phyloP scores from a whole-genome alignment of 352 stramenopile genomes.

The Phytopythium mirpurense region DNA sequence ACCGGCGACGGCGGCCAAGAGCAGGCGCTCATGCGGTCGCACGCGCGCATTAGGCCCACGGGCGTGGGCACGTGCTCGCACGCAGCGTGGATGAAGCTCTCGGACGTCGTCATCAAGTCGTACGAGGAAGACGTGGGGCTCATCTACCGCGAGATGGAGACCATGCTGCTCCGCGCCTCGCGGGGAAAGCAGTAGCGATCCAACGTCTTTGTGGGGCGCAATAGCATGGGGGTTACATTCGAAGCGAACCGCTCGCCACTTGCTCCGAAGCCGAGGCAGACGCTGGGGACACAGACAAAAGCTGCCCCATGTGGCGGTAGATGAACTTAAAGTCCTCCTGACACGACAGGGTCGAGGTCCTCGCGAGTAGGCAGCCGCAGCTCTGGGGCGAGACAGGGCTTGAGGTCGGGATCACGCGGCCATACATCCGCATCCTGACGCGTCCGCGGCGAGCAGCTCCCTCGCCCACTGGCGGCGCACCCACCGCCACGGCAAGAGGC shows the following conservation, averaged over 20 bases:
- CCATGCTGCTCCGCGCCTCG: conserved; percentile 20
- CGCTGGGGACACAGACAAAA: conserved; percentile 6
- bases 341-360: conserved; percentile 16
- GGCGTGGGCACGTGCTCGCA: background rate
- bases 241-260: background rate
- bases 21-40: conserved; percentile 18
- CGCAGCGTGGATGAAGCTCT: background rate
- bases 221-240: too few species aligned
- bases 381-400: background rate
- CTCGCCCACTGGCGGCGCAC: background rate
- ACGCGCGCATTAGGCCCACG: conserved; percentile 20
- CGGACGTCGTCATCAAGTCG: conserved; percentile 22
- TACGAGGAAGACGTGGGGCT: conserved; percentile 32
- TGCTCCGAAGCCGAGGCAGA: background rate
- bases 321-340: conserved; percentile 32
- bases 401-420: background rate
- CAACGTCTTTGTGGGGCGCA: too few species aligned
- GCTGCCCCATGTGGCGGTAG: conserved; percentile 24
- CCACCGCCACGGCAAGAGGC: background rate
- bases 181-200: background rate
- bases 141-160: conserved; percentile 33
- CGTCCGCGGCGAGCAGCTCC: background rate
- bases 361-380: background rate
- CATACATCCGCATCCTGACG: conserved; percentile 4
- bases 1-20: background rate